phyloP scores from a whole-genome alignment of 2,329 filamentous ascomycete genomes.

The Penicillium hordei region DNA sequence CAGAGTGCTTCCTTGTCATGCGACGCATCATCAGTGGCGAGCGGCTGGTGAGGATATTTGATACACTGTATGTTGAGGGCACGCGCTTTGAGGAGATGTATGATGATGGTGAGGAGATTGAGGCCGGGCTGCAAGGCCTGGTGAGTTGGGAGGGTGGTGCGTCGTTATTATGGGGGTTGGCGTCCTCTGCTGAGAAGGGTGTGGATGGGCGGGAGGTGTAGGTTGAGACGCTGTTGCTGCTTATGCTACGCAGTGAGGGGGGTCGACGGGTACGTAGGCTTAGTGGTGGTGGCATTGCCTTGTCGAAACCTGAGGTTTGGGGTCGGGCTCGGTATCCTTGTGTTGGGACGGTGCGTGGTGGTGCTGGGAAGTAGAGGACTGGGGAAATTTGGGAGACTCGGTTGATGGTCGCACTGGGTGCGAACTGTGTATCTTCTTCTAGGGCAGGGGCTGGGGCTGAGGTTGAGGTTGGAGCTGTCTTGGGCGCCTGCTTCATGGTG shows the following conservation, averaged over 20 bases:
- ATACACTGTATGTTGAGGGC: constrained; percentile 26
- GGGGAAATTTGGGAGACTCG: constrained; percentile 28
- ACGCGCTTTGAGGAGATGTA: constrained; percentile 19
- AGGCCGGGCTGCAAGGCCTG: constrained; percentile 18
- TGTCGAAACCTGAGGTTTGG: constrained; percentile 25
- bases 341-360: constrained; percentile 19
- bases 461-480: background rate
- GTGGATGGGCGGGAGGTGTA: constrained; percentile 18
- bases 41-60: constrained; percentile 23
- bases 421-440: background rate
- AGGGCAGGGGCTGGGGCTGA: background rate
- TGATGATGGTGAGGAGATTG: constrained; percentile 16
- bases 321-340: constrained; percentile 26
- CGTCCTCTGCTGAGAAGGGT: constrained; percentile 16
- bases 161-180: constrained; percentile 15
- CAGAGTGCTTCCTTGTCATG: constrained; percentile 30
- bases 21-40: constrained; percentile 26
- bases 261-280: constrained; percentile 18
- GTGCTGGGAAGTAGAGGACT: constrained; percentile 21
- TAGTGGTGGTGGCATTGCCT: constrained; percentile 9
- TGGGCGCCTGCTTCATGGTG: background rate
- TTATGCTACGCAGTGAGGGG: constrained; percentile 28
- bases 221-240: constrained; percentile 22
- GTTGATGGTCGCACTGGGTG: constrained; percentile 22
- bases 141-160: constrained; percentile 16